phyloP scores from a whole-genome alignment of 257 asterid species.

The Solanum ossicruentum region DNA sequence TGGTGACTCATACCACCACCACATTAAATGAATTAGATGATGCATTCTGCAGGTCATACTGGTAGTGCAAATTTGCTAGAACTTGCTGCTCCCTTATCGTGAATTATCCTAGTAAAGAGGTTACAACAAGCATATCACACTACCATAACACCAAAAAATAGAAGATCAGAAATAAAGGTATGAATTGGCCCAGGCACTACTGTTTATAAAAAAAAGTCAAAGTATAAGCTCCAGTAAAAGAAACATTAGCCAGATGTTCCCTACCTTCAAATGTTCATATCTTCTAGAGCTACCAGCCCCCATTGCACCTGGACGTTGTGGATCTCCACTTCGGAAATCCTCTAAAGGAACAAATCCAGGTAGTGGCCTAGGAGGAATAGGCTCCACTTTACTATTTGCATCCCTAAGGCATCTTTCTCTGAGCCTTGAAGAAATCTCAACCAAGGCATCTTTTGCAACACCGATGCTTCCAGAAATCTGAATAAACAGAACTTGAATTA shows the following conservation, averaged over 20 bases:
- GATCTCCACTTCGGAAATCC: conserved; percentile 23
- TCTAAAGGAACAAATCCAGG: conserved; percentile 38
- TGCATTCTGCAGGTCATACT: neutral
- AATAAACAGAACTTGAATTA: conserved; percentile 5
- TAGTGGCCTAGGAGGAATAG: conserved; percentile 28
- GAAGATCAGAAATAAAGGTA: neutral
- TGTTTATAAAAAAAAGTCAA: neutral
- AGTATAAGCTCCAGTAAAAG: neutral
- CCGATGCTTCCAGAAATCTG: conserved; percentile 65
- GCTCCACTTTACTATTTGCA: conserved; percentile 35
- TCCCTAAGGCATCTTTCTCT: conserved; percentile 57
- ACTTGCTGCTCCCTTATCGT: neutral
- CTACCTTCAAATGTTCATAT: conserved; percentile 41
- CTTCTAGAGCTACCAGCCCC: conserved; percentile 44
- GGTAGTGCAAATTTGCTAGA: neutral
- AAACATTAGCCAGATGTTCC: neutral
- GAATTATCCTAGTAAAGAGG: neutral
- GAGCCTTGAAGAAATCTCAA: conserved; percentile 69
- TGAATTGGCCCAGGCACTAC: neutral
- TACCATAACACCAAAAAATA: neutral
- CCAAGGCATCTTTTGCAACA: conserved; percentile 67
- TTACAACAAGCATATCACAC: neutral
- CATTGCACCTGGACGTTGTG: conserved; percentile 15
- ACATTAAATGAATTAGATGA: neutral
- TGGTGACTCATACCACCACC: neutral